Base-by-base conservation (phyloP, 2,329 filamentous ascomycete species). In the Talaromyces sp. region DNA sequence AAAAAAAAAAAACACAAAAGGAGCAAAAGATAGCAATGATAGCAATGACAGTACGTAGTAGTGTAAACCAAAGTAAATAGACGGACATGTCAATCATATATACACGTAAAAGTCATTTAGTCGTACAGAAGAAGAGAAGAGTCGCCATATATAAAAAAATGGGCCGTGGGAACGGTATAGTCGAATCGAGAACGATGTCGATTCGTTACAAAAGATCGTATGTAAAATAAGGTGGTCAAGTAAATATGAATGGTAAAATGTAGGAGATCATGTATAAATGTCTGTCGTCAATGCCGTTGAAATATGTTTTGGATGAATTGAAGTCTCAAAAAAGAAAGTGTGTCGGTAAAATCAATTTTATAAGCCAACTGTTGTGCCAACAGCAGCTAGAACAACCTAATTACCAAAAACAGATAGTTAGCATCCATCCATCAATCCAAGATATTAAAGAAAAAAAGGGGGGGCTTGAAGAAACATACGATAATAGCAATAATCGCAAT, bases 401-500 rank as follows among this genome's bases (percentile, higher is more conserved):
- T 54, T 11, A n/a, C 25, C 25, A 22, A 15, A n/a, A n/a, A n/a
- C n/a, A n/a, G n/a, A n/a, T 40, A 33, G 53, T 59, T 17, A 61
- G 50, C 19, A n/a, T 15, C 13, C 48, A 2, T 25, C 13, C 19
- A 11, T 51, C 45, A 19, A 1, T 8, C 31, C 8, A 31, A 28
- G 25, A 6, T 10, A 15, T n/a, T n/a, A n/a, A n/a, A n/a, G n/a
- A n/a, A n/a, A n/a, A n/a, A n/a, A n/a, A n/a, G n/a, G n/a, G n/a
- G n/a, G n/a, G n/a, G n/a, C n/a, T n/a, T n/a, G n/a, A n/a, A n/a
- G 8, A 17, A 7, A 76, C 81, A 74, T 67, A 84, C 81, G 63
- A 85, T 75, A 54, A 80, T 74, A 58, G 75, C 76, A 59, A 84
- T 77, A 52, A 85, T 77, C 56, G 81, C 73, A 36, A 83, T 65